A percentile compares a stretch with the other conserved stretches of the same genome.
phyloP scores from a whole-genome alignment of 2,329 filamentous ascomycete genomes.

The Knufia fluminis region DNA sequence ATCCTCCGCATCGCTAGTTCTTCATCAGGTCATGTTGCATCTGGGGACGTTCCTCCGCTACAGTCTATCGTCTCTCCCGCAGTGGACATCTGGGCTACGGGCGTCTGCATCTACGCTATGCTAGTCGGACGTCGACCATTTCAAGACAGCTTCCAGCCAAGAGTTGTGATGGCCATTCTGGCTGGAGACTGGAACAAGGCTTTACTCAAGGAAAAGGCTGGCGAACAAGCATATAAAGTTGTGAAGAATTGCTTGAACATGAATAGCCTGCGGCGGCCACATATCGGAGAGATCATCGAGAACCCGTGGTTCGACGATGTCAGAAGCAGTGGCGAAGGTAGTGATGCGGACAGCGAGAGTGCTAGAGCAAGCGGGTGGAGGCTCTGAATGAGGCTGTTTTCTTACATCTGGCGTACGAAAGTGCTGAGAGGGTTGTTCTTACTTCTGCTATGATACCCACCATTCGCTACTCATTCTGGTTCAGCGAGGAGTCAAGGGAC shows the following conservation, averaged over 20 bases:
- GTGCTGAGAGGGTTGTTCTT: neutral
- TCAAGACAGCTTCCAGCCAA: conserved; percentile 49
- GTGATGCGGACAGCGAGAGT: conserved; percentile 2
- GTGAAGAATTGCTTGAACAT: conserved; percentile 52
- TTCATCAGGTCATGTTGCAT: neutral
- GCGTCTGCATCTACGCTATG: conserved; percentile 53
- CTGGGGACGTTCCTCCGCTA: conserved; percentile 3
- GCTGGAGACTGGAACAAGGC: conserved; percentile 48
- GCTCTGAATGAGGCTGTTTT: conserved; percentile 2
- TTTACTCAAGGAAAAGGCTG: conserved; percentile 15
- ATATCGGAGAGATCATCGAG: conserved; percentile 46
- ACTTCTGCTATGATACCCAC: neutral
- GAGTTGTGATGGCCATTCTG: conserved; percentile 50
- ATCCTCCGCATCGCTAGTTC: conserved; percentile 29
- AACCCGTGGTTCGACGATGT: conserved; percentile 45
- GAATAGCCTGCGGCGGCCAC: conserved; percentile 47
- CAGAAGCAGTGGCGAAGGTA: neutral
- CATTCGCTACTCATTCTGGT: neutral
- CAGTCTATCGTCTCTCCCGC: conserved; percentile 37
- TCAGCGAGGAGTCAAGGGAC: neutral
- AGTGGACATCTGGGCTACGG: conserved; percentile 60
- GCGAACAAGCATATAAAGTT: conserved; percentile 42
- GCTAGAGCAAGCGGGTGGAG: neutral
- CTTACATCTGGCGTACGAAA: neutral
- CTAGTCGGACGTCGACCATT: conserved; percentile 55